phyloP scores from a whole-genome alignment of 2,329 filamentous ascomycete genomes.

The Fusarium stilboides region DNA sequence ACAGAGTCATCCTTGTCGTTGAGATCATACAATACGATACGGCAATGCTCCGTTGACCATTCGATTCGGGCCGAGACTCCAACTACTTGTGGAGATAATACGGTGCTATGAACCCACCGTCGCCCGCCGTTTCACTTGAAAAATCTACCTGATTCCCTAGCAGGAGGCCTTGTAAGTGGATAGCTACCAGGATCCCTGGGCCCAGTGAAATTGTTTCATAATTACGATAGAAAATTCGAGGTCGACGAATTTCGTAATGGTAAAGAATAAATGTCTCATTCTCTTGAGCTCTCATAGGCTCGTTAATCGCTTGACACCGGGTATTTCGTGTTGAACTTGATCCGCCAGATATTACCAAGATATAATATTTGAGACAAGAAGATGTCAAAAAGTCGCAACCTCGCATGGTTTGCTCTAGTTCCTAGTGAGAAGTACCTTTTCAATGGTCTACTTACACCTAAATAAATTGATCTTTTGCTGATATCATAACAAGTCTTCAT shows the following conservation, averaged over 20 bases:
- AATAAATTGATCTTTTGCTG: no score
- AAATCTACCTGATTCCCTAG: neutral
- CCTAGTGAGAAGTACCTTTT: no score
- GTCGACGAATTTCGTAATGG: slow-evolving; percentile 9
- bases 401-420: no score
- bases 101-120: slow-evolving; percentile 10
- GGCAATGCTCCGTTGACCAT: neutral
- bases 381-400: no score
- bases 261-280: slow-evolving; percentile 18
- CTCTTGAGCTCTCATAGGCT: neutral
- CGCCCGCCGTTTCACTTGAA: slow-evolving; percentile 11
- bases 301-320: no score
- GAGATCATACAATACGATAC: slow-evolving; percentile 3
- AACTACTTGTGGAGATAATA: slow-evolving; percentile 1
- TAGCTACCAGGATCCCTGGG: slow-evolving; percentile 14
- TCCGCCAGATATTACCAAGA: no score
- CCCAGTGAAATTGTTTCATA: slow-evolving; percentile 16
- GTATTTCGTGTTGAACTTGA: no score
- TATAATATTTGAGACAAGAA: no score
- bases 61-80: slow-evolving; percentile 9
- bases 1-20: no score
- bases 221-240: neutral
- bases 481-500: no score
- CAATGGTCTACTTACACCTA: no score
- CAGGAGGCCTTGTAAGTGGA: slow-evolving; percentile 16